Base-by-base conservation (phyloP, 2,329 filamentous ascomycete genomes). In the Aspergillus phoenicis region DNA sequence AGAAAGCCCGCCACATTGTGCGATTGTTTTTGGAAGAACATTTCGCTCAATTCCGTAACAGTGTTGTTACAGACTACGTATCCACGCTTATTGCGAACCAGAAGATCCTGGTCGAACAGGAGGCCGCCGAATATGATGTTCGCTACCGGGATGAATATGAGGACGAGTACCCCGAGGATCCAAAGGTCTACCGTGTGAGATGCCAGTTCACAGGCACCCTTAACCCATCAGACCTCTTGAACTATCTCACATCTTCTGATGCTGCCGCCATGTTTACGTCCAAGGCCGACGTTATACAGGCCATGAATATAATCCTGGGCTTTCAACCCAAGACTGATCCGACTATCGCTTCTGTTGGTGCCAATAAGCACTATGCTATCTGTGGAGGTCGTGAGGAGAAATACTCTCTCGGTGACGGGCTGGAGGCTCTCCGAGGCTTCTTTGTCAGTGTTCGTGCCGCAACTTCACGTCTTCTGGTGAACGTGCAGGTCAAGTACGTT, bases 401-500 rank as follows among this genome's bases (percentile, higher is more conserved):
- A 0, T 68, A 70, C 3, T 68, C 78, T 30, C 77, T 89, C 1
- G 80, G 79, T 2, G 76, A 70, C 10, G 85, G 85, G 1, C 75
- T 89, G 0, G 77, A 84, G 52, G 85, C 85, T 0, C 71, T 87
- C 4, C 80, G 86, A 45, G 87, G 87, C 0, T 89, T 85, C 72
- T 89, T 84, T 68, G 78, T 85, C 10, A 88, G 85, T 67, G 83
- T 87, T 30, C 84, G 87, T 5, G 81, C 84, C 2, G 82, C 85
- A 2, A 84, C 85, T 13, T 81, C 80, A 41, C 80, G 86, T 3
- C 75, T 89, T 4, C 69, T 89, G 0, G 71, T 89, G 11, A 89
- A 90, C 59, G 76, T 89, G 3, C 87, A 89, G 60, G 85, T 89
- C 26, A 84, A 84, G 8, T 83, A 83, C 48, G 79, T 81, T 2